Evolutionary conservation across 306 rosid species (phyloP), one percentile per base, ranked within the genome.

Genomic region (Sindora glabra): DNA sequence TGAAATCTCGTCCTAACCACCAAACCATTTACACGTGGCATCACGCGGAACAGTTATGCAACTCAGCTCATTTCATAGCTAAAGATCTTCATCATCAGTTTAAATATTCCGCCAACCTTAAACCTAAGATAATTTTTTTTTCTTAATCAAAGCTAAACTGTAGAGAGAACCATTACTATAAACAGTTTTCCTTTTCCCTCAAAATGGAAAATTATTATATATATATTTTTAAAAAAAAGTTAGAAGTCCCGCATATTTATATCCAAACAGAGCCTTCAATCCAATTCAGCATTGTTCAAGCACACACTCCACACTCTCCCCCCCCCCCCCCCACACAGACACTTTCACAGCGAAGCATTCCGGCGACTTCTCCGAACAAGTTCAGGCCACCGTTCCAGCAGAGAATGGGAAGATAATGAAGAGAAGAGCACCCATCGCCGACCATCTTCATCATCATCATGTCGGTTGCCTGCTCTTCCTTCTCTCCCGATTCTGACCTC

Each of bases 401-500:
- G 7, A 21, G 44, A 34, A 40, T 86, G 95, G 77, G 51, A 11
- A 73, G 72, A 56, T 72, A 86, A 82, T 89, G 96, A 94, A 53
- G 48, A 72, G 38, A 12, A n/a, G 13, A 46, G 15, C n/a, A n/a
- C n/a, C n/a, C n/a, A 39, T n/a, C 41, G 5, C 14, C 37, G 49
- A 30, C 54, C 52, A 55, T 79, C 65, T 55, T 74, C 76, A 92
- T 89, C 52, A 55, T 79, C 65, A 59, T 74, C 76, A 92, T 89
- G 95, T 84, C 96, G 70, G 62, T 88, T 18, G 74, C 96, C 66
- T 79, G 69, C 83, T 83, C 95, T 50, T 78, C 77, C 38, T 75
- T 66, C 77, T 75, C 84, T 61, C 51, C 84, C 42, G 86, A 94
- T 21, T 80, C 90, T 24, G 79, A 80, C 67, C 88, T 94, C 30